These are phyloP conservation scores for Fraxinus anomala DNA, from an alignment of 257 asterid genomes.

Conservation along the genomic window DNA sequence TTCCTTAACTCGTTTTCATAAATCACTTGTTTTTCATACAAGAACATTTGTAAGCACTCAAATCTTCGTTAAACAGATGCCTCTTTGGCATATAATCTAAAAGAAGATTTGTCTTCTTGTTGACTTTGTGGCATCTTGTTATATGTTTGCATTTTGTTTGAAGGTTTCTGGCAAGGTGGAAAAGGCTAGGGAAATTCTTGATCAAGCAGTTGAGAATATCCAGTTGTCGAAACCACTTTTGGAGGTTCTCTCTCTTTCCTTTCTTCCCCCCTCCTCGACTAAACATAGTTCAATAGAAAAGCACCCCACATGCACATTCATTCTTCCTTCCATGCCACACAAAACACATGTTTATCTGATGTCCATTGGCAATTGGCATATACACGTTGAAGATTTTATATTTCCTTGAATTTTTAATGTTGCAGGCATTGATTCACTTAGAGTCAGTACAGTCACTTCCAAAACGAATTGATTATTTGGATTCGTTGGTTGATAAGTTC, in stretches of 20 bases:
- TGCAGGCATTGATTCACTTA: slow-evolving; percentile 92
- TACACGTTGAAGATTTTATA: slow-evolving; percentile 12
- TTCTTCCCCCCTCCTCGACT: not conserved
- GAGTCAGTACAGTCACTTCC: slow-evolving; percentile 89
- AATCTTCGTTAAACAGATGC: not conserved
- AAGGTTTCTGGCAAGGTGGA: slow-evolving; percentile 65
- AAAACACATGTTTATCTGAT: not conserved
- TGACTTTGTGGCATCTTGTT: slow-evolving; percentile 9
- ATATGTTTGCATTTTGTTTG: slow-evolving; percentile 9
- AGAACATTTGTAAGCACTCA: slow-evolving; percentile 8
- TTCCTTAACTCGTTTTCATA: not conserved
- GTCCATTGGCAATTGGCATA: not conserved
- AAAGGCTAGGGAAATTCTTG: slow-evolving; percentile 52
- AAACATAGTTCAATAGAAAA: not conserved
- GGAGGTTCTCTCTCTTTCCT: slow-evolving; percentile 58
- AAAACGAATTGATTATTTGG: slow-evolving; percentile 73
- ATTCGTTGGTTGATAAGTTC: slow-evolving; percentile 77
- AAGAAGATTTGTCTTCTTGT: not conserved
- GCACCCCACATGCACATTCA: not conserved
- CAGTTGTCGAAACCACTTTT: slow-evolving; percentile 84
- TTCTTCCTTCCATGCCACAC: not conserved
- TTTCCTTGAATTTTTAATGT: slow-evolving; percentile 21
- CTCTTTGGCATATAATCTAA: not conserved
- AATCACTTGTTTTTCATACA: not conserved
- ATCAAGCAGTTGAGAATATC: slow-evolving; percentile 67